phyloP scores from a whole-genome alignment of 768 basidiomycete species.

The Chalciporus chontae region DNA sequence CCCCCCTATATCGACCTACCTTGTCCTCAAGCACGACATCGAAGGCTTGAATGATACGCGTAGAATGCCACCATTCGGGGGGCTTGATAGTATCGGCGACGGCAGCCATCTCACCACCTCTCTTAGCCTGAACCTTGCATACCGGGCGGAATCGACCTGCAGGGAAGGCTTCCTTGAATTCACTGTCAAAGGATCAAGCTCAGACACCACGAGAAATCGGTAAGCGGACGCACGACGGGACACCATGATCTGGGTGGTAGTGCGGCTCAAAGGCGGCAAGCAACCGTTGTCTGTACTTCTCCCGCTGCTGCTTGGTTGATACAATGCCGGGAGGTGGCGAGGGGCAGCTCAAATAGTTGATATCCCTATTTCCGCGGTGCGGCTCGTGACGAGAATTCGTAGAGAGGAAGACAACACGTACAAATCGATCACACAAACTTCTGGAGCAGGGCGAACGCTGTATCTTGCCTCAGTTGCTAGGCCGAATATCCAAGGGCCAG shows the following conservation, averaged over 20 bases:
- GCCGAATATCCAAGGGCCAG: conserved; percentile 95
- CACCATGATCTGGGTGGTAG: conserved; percentile 85
- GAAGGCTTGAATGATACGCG: conserved; percentile 86
- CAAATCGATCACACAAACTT: conserved; percentile 87
- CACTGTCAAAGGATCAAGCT: conserved; percentile 42
- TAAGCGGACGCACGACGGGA: conserved; percentile 52
- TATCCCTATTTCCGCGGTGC: conserved; percentile 53
- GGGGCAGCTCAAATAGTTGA: conserved; percentile 81
- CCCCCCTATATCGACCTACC: conserved; percentile 36
- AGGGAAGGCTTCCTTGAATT: conserved; percentile 94
- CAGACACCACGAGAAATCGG: neutral
- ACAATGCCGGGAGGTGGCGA: conserved; percentile 74
- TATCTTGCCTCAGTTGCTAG: conserved; percentile 83
- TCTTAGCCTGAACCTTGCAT: conserved; percentile 85
- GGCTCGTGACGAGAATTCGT: neutral
- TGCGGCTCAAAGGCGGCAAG: conserved; percentile 78
- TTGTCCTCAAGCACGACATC: conserved; percentile 84
- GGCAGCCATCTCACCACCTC: conserved; percentile 72
- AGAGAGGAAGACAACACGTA: conserved; percentile 37
- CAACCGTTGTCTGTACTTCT: conserved; percentile 72
- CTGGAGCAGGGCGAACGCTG: conserved; percentile 67
- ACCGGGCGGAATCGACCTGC: conserved; percentile 88
- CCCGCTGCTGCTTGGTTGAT: conserved; percentile 75
- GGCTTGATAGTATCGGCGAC: conserved; percentile 88
- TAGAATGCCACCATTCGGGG: conserved; percentile 94